Conservation (phyloP, 495 filamentous ascomycete species). For the Penicillium malachiteum region DNA sequence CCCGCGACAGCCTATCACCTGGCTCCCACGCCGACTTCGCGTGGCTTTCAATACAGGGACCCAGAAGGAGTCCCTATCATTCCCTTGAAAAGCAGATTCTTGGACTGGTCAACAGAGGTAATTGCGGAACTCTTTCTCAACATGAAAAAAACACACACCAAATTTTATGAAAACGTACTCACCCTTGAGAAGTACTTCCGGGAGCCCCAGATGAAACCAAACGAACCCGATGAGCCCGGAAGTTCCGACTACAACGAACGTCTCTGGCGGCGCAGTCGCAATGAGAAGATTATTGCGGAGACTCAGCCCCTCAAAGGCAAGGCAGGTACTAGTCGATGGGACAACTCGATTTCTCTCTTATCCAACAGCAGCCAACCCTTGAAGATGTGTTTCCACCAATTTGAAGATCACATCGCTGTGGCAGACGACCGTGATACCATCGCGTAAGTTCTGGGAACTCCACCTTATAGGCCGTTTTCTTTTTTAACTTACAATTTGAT, state of each 20-base stretch:
- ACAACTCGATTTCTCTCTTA: conserved; percentile 70
- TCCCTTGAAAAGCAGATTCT: conserved; percentile 77
- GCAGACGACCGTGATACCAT: conserved; percentile 89
- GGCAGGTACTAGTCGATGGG: conserved; percentile 82
- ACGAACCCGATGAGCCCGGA: conserved; percentile 93
- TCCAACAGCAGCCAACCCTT: conserved; percentile 84
- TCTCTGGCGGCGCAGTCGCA: conserved; percentile 88
- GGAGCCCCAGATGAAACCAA: conserved; percentile 96
- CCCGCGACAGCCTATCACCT: conserved; percentile 71
- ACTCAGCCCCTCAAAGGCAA: conserved; percentile 91
- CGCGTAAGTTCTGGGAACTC: conserved; percentile 41
- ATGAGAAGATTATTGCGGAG: conserved; percentile 85
- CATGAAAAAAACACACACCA: background rate
- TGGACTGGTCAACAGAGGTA: conserved; percentile 92
- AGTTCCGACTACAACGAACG: conserved; percentile 96
- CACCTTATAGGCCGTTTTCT: background rate
- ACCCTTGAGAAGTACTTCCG: conserved; percentile 73
- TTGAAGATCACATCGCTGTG: conserved; percentile 92
- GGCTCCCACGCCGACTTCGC: conserved; percentile 72
- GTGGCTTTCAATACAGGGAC: conserved; percentile 64
- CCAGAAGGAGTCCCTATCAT: conserved; percentile 56
- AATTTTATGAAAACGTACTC: conserved; percentile 28
- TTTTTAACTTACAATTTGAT: conserved; percentile 26
- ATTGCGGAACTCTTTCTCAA: conserved; percentile 20
- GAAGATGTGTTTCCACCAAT: conserved; percentile 96